Evolutionary conservation across 306 rosid genomes (phyloP), one percentile per base, ranked within the genome.

Genomic region (Carpinus viminea): DNA sequence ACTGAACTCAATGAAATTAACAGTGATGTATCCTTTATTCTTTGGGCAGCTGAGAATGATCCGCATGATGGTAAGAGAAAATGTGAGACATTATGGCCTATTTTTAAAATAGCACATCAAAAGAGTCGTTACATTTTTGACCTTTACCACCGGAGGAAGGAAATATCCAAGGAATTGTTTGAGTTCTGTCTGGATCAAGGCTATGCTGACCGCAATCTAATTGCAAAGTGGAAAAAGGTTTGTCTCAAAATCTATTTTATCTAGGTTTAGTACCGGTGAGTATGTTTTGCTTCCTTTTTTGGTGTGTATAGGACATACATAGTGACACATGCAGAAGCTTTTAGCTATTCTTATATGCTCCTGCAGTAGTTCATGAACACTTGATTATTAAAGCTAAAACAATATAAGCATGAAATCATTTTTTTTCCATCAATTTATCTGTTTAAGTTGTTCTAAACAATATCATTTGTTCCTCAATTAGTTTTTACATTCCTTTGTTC

Each of bases 191-290:
- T 92, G 59, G 94, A 92, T 0, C 95, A 90, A 86, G 94, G 94
- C 77, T 87, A 92, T 85, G 97, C 95, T 18, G 95, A 92, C 51
- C 88, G 75, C 82, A 88, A 84, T 81, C 83, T 92, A 34, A 87
- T 90, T 78, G 94, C 97, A 34, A 90, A 92, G 54, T 92, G 97
- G 95, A 92, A 88, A 84, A 92, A 90, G 95, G 93, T 89, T 78
- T 31, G 56, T 47, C 70, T 12, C 36, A 16, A 71, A 68, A 47
- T 61, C 51, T 45, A 47, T 45, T 17, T 13, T 34, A n/a, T 18
- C 17, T 79, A 12, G n/a, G 56, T 59, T 71, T 51, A 16, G 46
- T 16, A 57, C 3, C 9, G 21, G 24, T 51, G 18, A 41, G 45
- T 41, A 41, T 41, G 45, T 41, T 41, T 41, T 41, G 45, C 45